These are phyloP conservation scores for Pseudoscleropodium purum DNA, from an alignment of 225 moss, liverwort and hornwort genomes.

Conservation along the genomic window DNA sequence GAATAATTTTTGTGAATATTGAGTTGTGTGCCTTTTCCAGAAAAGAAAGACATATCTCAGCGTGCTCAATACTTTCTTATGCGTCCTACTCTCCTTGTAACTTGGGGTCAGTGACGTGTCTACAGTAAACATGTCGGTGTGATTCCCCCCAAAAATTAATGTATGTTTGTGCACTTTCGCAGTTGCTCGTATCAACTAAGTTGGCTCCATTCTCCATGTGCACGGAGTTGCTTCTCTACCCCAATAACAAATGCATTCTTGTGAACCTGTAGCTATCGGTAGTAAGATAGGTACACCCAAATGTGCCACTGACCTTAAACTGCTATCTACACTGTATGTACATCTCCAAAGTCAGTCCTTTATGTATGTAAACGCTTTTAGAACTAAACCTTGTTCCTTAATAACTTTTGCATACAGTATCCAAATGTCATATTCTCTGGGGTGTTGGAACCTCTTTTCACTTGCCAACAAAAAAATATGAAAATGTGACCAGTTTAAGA, in stretches of 20 bases:
- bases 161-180: not conserved
- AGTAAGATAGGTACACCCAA: too few relatives aligned
- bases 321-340: too few relatives aligned
- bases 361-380: too few relatives aligned
- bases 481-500: not conserved
- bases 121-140: not conserved
- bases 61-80: not conserved
- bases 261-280: not conserved
- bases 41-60: not conserved
- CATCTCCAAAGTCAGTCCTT: too few relatives aligned
- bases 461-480: not conserved
- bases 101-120: not conserved
- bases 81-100: not conserved
- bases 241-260: not conserved
- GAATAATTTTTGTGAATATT: not conserved
- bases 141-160: not conserved
- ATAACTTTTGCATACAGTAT: accelerated
- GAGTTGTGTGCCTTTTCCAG: not conserved
- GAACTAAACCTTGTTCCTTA: too few relatives aligned
- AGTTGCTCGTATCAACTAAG: not conserved
- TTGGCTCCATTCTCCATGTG: not conserved
- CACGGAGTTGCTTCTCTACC: not conserved
- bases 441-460: not conserved
- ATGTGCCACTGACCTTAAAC: too few relatives aligned
- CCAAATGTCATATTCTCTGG: accelerated